Conservation (phyloP, 441 rosid species). For the Melastoma candidum region DNA sequence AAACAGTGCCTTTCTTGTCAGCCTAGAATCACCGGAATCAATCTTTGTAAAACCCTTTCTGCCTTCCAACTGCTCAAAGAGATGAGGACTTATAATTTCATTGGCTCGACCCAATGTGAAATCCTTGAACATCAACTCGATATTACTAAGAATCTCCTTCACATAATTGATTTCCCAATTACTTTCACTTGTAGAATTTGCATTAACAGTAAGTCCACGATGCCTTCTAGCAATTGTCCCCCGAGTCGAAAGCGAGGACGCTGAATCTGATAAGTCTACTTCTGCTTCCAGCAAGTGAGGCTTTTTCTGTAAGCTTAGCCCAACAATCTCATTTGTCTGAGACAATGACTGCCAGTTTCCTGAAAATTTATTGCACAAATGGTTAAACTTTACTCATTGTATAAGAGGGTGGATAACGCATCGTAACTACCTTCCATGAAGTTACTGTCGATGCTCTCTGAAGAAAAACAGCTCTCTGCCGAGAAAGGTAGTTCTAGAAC, state of each 20-base stretch:
- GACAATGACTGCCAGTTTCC: constrained; percentile 42
- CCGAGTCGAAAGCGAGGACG: constrained; percentile 40
- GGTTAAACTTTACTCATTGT: constrained; percentile 2
- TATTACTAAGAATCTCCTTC: constrained; percentile 40
- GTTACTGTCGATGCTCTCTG: constrained; percentile 47
- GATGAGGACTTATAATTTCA: constrained; percentile 40
- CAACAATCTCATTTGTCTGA: constrained; percentile 38
- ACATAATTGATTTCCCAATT: constrained; percentile 67
- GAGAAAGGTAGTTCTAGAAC: constrained; percentile 51
- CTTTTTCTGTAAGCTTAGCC: constrained; percentile 30
- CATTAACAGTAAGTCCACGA: constrained; percentile 6
- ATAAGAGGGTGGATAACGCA: constrained; percentile 1
- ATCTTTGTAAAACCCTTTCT: constrained; percentile 23
- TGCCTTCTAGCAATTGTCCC: constrained; percentile 24
- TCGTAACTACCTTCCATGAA: constrained; percentile 31
- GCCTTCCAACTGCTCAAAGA: constrained; percentile 57
- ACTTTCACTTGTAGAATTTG: constrained; percentile 18
- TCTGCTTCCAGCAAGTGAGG: constrained; percentile 35
- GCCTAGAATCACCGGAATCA: constrained; percentile 23
- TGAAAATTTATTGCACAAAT: constrained; percentile 18
- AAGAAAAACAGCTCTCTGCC: constrained; percentile 56
- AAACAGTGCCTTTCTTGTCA: constrained; percentile 45
- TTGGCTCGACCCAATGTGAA: constrained; percentile 36
- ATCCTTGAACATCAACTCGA: constrained; percentile 63
- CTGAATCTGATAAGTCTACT: constrained; percentile 52